Base-by-base conservation (phyloP, 1,284 basidiomycete species). In the Trametes hirsuta region DNA sequence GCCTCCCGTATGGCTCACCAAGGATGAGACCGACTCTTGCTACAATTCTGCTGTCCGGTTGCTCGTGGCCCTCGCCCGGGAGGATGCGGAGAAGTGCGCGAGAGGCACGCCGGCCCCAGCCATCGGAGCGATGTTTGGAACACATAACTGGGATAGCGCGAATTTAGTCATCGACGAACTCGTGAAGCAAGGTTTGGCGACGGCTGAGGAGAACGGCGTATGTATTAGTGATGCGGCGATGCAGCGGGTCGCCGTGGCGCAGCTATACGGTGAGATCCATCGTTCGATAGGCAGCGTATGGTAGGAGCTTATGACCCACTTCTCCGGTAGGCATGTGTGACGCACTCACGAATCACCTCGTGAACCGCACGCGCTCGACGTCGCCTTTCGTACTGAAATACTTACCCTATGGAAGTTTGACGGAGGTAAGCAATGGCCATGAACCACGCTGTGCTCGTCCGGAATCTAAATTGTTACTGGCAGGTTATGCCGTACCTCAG, bases 381-480 rank as follows among this genome's bases (percentile, higher is more conserved):
- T 77, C 84, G 9, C 94, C 93, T 0, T 84, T 93, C 58, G 85
- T 92, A 0, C 81, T 94, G 74, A 95, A 95, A 80, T 87, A 93
- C 70, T 79, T 94, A 15, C 93, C 94, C 0, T 96, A 95, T 67
- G 93, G 94, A 9, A 82, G 83, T 18, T 76, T 93, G 18, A 76
- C 78, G 10, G 91, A 92, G 67, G 88, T 85, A 41, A 14, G 62
- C 55, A 51, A 30, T 8, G 30, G 9, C 44, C 24, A 18, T 2
- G 18, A 18, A 11, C 4, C 12, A 18, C 14, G 2, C 22, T 15
- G 0, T n/a, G 25, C 5, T 49, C 8, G 9, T n/a, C 15, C 12
- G 34, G 34, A 5, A 22, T 40, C 10, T 14, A 4, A 22, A 30
- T 47, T 0, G 12, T 2, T 1, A 3, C 65, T 25, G 67, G 37